Conservation (phyloP, 495 filamentous ascomycete genomes). For the Aspergillus olivimuriae region DNA sequence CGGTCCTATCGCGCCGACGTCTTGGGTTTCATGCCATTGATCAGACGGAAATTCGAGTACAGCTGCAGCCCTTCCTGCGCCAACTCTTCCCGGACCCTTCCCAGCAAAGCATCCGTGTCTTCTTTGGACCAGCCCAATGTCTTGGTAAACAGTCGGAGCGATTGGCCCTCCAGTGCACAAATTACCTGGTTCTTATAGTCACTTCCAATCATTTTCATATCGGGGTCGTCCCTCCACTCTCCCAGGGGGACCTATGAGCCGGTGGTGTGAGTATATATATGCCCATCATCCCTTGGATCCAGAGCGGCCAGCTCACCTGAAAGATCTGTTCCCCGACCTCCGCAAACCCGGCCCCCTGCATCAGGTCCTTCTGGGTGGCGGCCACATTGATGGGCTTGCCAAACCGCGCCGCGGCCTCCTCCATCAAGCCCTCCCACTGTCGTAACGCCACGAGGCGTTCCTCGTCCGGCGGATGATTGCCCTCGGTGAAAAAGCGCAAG, state of each 20-base stretch:
- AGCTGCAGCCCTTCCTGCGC: conserved; percentile 3
- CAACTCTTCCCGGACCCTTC: neutral
- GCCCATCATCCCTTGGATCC: neutral
- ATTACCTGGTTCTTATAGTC: neutral
- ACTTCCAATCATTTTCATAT: neutral
- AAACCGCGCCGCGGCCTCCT: conserved; percentile 4
- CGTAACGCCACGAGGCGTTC: neutral
- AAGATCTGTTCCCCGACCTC: conserved; percentile 1
- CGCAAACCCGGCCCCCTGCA: conserved; percentile 4
- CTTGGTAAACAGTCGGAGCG: conserved; percentile 6
- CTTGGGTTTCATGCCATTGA: neutral
- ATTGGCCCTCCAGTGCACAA: neutral
- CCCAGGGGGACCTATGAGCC: neutral
- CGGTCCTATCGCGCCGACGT: neutral
- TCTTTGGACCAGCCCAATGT: conserved; percentile 10
- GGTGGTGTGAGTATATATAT: neutral
- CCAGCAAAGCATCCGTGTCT: conserved; percentile 2
- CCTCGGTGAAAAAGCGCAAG: neutral
- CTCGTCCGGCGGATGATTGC: neutral
- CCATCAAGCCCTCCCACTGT: conserved; percentile 1
- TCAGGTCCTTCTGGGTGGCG: neutral
- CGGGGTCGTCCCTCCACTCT: conserved; percentile 1
- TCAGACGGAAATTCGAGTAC: conserved; percentile 2
- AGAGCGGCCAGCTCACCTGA: neutral
- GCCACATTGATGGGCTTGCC: conserved; percentile 3